These are phyloP conservation scores for Ascochyta clinopodiicola DNA, from an alignment of 2,329 filamentous ascomycete genomes.

Conservation along the genomic window DNA sequence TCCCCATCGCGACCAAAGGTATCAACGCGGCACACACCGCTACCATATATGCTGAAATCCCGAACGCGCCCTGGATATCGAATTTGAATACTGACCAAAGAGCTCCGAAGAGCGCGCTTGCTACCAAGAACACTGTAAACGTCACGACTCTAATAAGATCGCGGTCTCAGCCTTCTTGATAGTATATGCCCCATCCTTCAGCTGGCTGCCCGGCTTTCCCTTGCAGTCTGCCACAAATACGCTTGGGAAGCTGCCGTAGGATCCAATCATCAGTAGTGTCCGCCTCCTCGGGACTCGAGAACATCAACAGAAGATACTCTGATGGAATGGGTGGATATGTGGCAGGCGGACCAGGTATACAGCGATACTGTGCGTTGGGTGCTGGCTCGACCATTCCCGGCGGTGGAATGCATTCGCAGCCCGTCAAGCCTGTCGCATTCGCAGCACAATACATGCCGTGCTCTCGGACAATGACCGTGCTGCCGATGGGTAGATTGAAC, in stretches of 20 bases:
- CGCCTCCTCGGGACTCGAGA: slow-evolving; percentile 25
- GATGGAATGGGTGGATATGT: slow-evolving; percentile 32
- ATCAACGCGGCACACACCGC: too few relatives aligned
- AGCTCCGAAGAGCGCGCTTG: too few relatives aligned
- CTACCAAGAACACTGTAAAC: too few relatives aligned
- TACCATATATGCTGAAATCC: too few relatives aligned
- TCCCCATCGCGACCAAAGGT: too few relatives aligned
- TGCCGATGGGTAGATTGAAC: slow-evolving; percentile 24
- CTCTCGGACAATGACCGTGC: slow-evolving; percentile 29
- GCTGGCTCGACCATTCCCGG: slow-evolving; percentile 28
- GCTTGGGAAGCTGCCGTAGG: slow-evolving; percentile 31
- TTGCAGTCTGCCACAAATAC: slow-evolving; percentile 25
- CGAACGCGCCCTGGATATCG: too few relatives aligned
- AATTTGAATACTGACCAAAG: too few relatives aligned
- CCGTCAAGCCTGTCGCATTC: neutral
- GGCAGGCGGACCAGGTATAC: slow-evolving; percentile 23
- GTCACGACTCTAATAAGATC: too few relatives aligned
- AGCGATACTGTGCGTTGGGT: slow-evolving; percentile 32
- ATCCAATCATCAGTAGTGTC: slow-evolving; percentile 29
- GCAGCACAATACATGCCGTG: slow-evolving; percentile 24
- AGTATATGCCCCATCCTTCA: slow-evolving; percentile 38
- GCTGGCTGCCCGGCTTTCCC: slow-evolving; percentile 25
- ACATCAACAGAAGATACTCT: slow-evolving; percentile 27
- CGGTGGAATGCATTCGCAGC: slow-evolving; percentile 35
- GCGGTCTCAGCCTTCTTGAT: too few relatives aligned